Percentiles rank a stretch among this genome's conserved stretches.
phyloP scores from a whole-genome alignment of 257 asterid genomes.

The Verbascum thapsus region DNA sequence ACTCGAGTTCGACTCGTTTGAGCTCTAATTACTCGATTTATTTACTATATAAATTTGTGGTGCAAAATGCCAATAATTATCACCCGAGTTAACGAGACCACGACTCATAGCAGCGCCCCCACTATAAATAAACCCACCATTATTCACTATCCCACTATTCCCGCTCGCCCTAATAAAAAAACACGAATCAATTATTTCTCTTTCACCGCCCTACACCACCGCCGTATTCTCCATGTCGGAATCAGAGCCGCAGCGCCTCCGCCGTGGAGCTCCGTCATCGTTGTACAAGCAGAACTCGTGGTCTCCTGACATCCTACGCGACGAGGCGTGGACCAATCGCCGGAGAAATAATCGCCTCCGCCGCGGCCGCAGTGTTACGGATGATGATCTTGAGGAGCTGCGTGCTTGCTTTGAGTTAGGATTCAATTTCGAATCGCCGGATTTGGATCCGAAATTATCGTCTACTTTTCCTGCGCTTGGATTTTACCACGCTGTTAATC shows the following conservation, averaged over 20 bases:
- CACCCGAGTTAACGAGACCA: too few relatives aligned
- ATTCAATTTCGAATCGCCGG: slow-evolving; percentile 50
- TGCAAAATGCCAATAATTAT: too few relatives aligned
- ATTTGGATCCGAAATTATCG: slow-evolving; percentile 50
- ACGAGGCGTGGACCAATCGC: slow-evolving; percentile 58
- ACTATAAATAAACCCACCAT: slow-evolving; percentile 22
- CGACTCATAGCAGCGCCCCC: slow-evolving; percentile 28
- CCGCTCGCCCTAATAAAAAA: slow-evolving; percentile 10
- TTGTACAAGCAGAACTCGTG: slow-evolving; percentile 55
- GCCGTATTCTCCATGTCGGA: slow-evolving; percentile 33
- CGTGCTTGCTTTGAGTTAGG: slow-evolving; percentile 73
- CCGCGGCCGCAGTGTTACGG: slow-evolving; percentile 47
- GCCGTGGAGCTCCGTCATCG: slow-evolving; percentile 28
- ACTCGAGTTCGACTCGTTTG: too few relatives aligned
- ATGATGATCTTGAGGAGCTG: slow-evolving; percentile 68
- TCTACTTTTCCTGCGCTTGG: slow-evolving; percentile 65
- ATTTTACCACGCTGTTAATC: slow-evolving; percentile 46
- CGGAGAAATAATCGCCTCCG: slow-evolving; percentile 30
- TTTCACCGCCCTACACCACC: slow-evolving; percentile 18
- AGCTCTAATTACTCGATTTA: too few relatives aligned
- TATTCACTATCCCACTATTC: slow-evolving; percentile 13
- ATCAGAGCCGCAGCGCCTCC: slow-evolving; percentile 37
- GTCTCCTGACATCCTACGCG: slow-evolving; percentile 57
- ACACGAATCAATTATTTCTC: too few relatives aligned
- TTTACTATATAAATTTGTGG: too few relatives aligned